These are phyloP conservation scores for Saccharomycopsis sp. DNA, from an alignment of 805 yeast species.

Conservation along the genomic window DNA sequence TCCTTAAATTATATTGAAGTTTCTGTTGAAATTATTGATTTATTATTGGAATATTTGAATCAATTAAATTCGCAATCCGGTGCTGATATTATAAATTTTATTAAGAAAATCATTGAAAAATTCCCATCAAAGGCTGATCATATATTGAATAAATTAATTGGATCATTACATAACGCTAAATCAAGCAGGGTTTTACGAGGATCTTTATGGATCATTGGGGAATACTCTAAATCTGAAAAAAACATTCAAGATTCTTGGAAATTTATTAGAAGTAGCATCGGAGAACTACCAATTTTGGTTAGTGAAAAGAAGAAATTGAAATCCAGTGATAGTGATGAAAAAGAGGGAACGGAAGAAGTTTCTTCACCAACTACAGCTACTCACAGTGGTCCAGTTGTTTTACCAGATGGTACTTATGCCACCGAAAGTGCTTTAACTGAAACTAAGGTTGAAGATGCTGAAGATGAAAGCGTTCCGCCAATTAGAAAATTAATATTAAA, in stretches of 20 bases:
- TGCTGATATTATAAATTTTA: slow-evolving; percentile 80
- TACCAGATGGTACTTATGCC: slow-evolving; percentile 99
- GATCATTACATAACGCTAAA: slow-evolving; percentile 49
- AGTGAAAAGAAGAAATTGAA: slow-evolving; percentile 50
- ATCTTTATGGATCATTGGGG: slow-evolving; percentile 94
- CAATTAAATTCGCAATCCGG: slow-evolving; percentile 84
- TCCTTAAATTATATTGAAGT: slow-evolving; percentile 87
- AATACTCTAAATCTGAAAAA: slow-evolving; percentile 64
- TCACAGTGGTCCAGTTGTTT: slow-evolving; percentile 63
- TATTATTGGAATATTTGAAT: slow-evolving; percentile 77
- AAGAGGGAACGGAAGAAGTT: slow-evolving; percentile 25
- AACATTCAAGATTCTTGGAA: slow-evolving; percentile 84
- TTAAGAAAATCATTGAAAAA: slow-evolving; percentile 89
- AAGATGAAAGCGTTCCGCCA: slow-evolving; percentile 53
- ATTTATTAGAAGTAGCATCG: slow-evolving; percentile 71
- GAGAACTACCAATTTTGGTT: slow-evolving; percentile 85
- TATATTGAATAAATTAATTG: slow-evolving; percentile 57
- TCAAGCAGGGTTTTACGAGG: slow-evolving; percentile 92
- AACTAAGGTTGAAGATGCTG: slow-evolving; percentile 30
- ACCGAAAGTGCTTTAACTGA: slow-evolving; percentile 75
- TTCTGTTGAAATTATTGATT: slow-evolving; percentile 83
- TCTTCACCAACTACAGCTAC: slow-evolving; percentile 24
- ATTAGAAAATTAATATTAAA: slow-evolving; percentile 72
- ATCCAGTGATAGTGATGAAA: slow-evolving; percentile 30
- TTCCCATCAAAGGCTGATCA: slow-evolving; percentile 71